Percentiles rank a stretch among this genome's conserved stretches.
Evolutionary conservation across 805 yeast genomes (phyloP).

Genomic region (Candida endomychidarum): DNA sequence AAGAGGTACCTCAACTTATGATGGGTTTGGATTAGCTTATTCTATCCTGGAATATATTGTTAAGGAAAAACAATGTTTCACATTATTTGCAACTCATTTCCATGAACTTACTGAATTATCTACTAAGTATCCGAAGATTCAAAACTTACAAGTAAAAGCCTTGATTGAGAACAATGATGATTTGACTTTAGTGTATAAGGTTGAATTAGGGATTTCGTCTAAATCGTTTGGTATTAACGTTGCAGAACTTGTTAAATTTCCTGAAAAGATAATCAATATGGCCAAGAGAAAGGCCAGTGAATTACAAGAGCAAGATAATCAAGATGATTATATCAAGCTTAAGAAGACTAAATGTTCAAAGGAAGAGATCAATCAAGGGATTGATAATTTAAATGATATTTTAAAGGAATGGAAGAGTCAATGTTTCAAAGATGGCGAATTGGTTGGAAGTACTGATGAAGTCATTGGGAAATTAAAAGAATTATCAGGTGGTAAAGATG

Average conservation of each 20-base stretch:
- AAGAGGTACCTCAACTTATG: constrained; percentile 85
- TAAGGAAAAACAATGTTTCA: constrained; percentile 66
- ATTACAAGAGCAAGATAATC: constrained; percentile 58
- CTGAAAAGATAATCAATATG: constrained; percentile 85
- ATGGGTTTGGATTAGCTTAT: constrained; percentile 98
- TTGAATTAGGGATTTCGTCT: constrained; percentile 94
- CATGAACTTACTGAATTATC: constrained; percentile 89
- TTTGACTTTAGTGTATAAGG: constrained; percentile 85
- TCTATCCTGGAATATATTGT: constrained; percentile 88
- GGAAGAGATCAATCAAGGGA: constrained; percentile 56
- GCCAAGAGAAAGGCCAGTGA: constrained; percentile 93
- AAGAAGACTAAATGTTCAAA: constrained; percentile 53
- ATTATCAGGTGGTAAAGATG: constrained; percentile 24
- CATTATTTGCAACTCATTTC: constrained; percentile 95
- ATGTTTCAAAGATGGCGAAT: constrained; percentile 33
- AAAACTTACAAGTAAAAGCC: constrained; percentile 90
- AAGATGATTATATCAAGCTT: constrained; percentile 41
- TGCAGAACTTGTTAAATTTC: constrained; percentile 93
- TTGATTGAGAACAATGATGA: constrained; percentile 68
- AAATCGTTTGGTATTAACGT: constrained; percentile 98
- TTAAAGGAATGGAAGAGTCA: constrained; percentile 54
- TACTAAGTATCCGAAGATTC: constrained; percentile 58
- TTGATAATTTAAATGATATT: constrained; percentile 46
- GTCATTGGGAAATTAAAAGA: constrained; percentile 39
- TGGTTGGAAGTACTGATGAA: constrained; percentile 33